phyloP scores from a whole-genome alignment of 306 rosid genomes.

The Sicyos baderoa region DNA sequence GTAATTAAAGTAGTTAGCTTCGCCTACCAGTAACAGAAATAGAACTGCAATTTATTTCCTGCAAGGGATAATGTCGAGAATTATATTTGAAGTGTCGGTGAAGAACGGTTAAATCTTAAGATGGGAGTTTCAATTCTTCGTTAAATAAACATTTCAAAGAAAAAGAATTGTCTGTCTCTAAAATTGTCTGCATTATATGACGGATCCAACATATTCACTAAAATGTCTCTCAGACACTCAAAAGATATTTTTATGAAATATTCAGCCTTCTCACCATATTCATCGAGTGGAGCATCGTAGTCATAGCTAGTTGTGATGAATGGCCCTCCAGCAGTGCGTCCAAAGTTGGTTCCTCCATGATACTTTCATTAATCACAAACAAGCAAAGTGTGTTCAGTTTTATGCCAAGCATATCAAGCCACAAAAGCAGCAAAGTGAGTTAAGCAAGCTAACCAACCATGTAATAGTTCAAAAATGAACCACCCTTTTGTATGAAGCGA shows the following conservation, averaged over 20 bases:
- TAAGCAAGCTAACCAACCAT: slow-evolving; percentile 58
- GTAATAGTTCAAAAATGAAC: slow-evolving; percentile 75
- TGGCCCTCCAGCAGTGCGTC: slow-evolving; percentile 96
- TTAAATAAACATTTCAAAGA: not conserved
- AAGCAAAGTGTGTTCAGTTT: not conserved
- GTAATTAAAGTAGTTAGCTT: slow-evolving; percentile 18
- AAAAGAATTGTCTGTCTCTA: not conserved
- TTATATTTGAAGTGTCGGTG: not conserved
- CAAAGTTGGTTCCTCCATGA: slow-evolving; percentile 98
- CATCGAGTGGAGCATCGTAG: slow-evolving; percentile 94
- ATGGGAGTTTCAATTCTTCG: not conserved
- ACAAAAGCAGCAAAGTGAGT: slow-evolving; percentile 5
- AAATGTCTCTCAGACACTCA: not conserved
- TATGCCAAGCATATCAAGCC: slow-evolving; percentile 12
- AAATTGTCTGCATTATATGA: not conserved
- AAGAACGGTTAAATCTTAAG: not conserved
- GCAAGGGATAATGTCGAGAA: not conserved
- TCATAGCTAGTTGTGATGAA: slow-evolving; percentile 89
- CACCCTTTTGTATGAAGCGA: slow-evolving; percentile 84
- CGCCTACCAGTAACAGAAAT: not conserved
- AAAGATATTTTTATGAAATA: slow-evolving; percentile 6
- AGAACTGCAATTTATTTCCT: not conserved
- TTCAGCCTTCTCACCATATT: slow-evolving; percentile 57
- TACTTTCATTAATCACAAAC: slow-evolving; percentile 46
- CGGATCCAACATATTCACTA: not conserved